Evolutionary conservation across 73 alveolate species (phyloP), one percentile per base, ranked within the genome.

Genomic region (Stentor coeruleus): DNA sequence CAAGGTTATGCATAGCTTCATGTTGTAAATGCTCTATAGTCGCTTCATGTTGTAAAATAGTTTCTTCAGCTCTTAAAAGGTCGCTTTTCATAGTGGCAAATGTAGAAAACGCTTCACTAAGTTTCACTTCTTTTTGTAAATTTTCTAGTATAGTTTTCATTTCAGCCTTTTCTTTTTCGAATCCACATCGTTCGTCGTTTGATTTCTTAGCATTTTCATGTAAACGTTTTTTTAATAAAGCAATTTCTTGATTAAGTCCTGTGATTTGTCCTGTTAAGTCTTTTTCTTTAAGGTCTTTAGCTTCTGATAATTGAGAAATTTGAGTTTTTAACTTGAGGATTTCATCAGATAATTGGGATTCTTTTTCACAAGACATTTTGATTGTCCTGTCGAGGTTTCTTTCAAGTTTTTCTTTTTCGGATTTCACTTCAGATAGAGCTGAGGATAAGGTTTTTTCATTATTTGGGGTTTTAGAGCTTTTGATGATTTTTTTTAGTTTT

Each of bases 301-400:
- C 20, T 33, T 66, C 49, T 1, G n/a, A 11, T 66, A 66, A 40
- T 15, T 26, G 79, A 31, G 42, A 26, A 33, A 20, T 20, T 15
- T 28, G 37, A 28, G 37, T 20, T 66, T 66, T 66, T 66, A 26
- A 11, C 2, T 66, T 66, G n/a, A 20, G n/a, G 33, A 1, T 33
- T 66, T 66, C 79, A 28, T 66, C 37, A 26, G 37, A 20, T 11
- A 66, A 40, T 66, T 1, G 15, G 33, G 79, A 20, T 66, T 66
- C 79, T 66, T 31, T 66, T 66, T 66, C 79, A 20, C 79, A 20
- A 20, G 79, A 20, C n/a, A 31, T 20, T 66, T 66, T 20, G 39
- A 66, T 37, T 1, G 37, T 66, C 11, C 37, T 66, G n/a, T 66
- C 79, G 33, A 66, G 37, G 37, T 31, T 66, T 66, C 37, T 20